phyloP scores from a whole-genome alignment of 306 rosid genomes.

The Quercus parvula region DNA sequence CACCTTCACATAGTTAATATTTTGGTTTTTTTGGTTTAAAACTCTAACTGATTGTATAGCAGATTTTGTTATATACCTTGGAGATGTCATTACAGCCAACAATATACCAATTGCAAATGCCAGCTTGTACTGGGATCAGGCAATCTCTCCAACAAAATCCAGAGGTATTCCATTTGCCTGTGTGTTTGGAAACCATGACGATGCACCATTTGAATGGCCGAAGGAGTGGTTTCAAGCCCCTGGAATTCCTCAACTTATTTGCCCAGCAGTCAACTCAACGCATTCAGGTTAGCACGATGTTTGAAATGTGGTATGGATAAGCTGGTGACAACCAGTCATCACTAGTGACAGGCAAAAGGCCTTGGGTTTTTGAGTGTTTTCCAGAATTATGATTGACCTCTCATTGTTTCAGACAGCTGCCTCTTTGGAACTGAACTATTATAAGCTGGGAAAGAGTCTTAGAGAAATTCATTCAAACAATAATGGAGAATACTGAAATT shows the following conservation, averaged over 20 bases:
- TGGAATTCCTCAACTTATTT: constrained; percentile 58
- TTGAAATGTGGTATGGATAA: neutral
- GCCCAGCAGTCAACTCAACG: constrained; percentile 36
- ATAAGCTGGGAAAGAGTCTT: neutral
- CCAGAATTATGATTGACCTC: neutral
- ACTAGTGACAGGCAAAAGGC: neutral
- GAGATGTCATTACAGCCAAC: constrained; percentile 86
- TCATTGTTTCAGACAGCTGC: neutral
- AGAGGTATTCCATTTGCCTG: constrained; percentile 74
- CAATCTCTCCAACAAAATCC: constrained; percentile 65
- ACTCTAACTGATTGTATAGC: constrained; percentile 13
- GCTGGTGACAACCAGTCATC: neutral
- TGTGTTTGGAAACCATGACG: constrained; percentile 87
- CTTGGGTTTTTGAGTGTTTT: neutral
- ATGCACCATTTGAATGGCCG: constrained; percentile 81
- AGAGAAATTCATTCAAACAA: neutral
- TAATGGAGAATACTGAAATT: neutral
- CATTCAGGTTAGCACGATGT: constrained; percentile 42
- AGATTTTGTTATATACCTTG: constrained; percentile 89
- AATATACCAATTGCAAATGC: constrained; percentile 67
- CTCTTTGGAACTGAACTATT: neutral
- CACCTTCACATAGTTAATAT: neutral
- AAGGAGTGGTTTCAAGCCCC: constrained; percentile 68
- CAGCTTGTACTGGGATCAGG: constrained; percentile 77
- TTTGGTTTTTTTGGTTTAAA: neutral